phyloP scores from a whole-genome alignment of 495 filamentous ascomycete genomes.

The Hypoxylon subgilvum region DNA sequence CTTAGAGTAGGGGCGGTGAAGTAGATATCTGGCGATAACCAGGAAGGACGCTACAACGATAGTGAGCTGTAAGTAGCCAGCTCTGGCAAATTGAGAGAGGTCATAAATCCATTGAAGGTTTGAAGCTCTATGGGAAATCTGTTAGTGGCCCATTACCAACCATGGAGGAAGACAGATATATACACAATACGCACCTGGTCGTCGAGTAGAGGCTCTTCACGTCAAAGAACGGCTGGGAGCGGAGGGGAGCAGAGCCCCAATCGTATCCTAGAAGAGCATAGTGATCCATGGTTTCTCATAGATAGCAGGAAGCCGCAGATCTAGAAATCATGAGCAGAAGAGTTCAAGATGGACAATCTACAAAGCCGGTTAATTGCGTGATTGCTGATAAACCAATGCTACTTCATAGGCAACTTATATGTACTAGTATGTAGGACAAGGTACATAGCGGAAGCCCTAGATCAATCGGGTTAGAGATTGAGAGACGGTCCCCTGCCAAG shows the following conservation, averaged over 20 bases:
- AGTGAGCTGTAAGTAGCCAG: constrained; percentile 39
- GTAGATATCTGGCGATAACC: constrained; percentile 34
- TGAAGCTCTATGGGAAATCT: constrained; percentile 7
- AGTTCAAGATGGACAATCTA: constrained; percentile 13
- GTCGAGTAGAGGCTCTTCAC: neutral
- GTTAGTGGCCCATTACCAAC: constrained; percentile 1
- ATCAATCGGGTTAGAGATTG: too few species aligned
- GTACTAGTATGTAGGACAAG: too few species aligned
- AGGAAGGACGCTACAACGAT: constrained; percentile 38
- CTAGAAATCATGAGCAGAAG: constrained; percentile 5
- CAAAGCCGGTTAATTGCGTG: constrained; percentile 32
- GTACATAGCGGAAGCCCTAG: constrained; percentile 17
- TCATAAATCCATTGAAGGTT: constrained; percentile 39
- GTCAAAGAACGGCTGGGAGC: constrained; percentile 18
- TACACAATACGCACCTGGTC: constrained; percentile 9
- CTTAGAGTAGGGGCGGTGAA: constrained; percentile 34
- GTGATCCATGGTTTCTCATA: constrained; percentile 30
- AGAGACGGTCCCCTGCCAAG: constrained; percentile 32
- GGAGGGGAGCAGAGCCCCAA: constrained; percentile 24
- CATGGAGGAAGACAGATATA: too few species aligned
- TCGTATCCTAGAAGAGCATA: constrained; percentile 14
- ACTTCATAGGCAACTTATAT: too few species aligned
- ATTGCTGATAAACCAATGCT: constrained; percentile 16
- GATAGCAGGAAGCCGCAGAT: neutral
- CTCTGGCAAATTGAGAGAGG: constrained; percentile 32